These are phyloP conservation scores for Cladosporium colombiae DNA, from an alignment of 2,329 filamentous ascomycete species.

Conservation along the genomic window DNA sequence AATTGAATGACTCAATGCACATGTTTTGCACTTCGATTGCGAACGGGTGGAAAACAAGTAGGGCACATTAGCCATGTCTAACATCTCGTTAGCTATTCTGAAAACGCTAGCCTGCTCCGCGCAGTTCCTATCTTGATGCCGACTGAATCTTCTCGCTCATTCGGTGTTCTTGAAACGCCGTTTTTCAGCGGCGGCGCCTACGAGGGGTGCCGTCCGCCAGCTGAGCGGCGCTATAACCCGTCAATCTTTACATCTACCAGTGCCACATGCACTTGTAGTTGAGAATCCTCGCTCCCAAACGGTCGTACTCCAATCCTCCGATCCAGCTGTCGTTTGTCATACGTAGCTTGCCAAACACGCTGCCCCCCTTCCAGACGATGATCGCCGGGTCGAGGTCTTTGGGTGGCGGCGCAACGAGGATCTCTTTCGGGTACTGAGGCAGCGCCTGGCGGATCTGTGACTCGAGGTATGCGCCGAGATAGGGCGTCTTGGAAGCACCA, in stretches of 20 bases:
- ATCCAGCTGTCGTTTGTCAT: constrained; percentile 95
- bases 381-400: constrained; percentile 95
- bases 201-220: background rate
- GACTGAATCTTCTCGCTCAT: background rate
- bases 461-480: constrained; percentile 81
- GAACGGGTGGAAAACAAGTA: background rate
- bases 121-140: background rate
- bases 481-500: constrained; percentile 76
- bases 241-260: constrained; percentile 42
- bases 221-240: background rate
- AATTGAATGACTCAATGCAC: too few species aligned
- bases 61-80: background rate
- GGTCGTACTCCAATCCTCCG: constrained; percentile 81
- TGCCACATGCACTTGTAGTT: constrained; percentile 76
- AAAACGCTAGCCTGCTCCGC: background rate
- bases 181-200: background rate
- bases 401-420: constrained; percentile 69
- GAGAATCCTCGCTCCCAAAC: constrained; percentile 76
- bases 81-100: background rate
- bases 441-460: constrained; percentile 70
- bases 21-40: too few species aligned
- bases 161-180: background rate
- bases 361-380: constrained; percentile 97
- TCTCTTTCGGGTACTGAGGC: constrained; percentile 64
- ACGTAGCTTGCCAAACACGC: constrained; percentile 87